These are phyloP conservation scores for Phaseolus lunatus DNA, from an alignment of 306 rosid species.

Conservation along the genomic window DNA sequence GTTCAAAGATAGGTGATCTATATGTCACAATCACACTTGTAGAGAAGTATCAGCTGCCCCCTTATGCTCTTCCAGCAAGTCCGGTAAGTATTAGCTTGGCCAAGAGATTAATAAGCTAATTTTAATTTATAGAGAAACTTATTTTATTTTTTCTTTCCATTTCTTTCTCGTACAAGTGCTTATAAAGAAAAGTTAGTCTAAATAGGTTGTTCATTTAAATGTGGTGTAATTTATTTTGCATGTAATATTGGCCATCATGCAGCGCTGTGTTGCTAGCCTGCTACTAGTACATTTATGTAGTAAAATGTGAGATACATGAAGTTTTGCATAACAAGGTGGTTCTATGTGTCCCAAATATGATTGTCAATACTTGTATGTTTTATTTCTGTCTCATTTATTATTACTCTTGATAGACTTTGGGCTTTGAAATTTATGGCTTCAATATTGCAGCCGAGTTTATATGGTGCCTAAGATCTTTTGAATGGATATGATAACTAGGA, in stretches of 20 bases:
- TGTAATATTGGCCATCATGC: background rate
- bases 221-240: constrained; percentile 3
- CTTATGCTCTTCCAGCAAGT: constrained; percentile 63
- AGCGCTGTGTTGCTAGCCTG: background rate
- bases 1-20: constrained; percentile 68
- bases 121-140: too few species aligned
- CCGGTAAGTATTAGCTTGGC: constrained; percentile 52
- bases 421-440: constrained; percentile 42
- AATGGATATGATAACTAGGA: background rate
- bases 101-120: too few species aligned
- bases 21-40: constrained; percentile 65
- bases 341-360: background rate
- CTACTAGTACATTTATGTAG: constrained; percentile 11
- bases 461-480: constrained; percentile 28
- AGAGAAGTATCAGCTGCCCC: constrained; percentile 82
- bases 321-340: constrained; percentile 27
- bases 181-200: too few species aligned
- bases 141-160: too few species aligned
- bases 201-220: constrained; percentile 13
- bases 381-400: background rate
- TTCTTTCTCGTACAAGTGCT: too few species aligned
- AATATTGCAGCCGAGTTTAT: too few species aligned
- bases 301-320: too few species aligned
- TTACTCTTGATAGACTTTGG: constrained; percentile 18
- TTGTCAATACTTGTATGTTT: background rate